Evolutionary conservation across 2,329 filamentous ascomycete species (phyloP), one percentile per base, ranked within the genome.

Genomic region (Gaeumannomyces sp.): DNA sequence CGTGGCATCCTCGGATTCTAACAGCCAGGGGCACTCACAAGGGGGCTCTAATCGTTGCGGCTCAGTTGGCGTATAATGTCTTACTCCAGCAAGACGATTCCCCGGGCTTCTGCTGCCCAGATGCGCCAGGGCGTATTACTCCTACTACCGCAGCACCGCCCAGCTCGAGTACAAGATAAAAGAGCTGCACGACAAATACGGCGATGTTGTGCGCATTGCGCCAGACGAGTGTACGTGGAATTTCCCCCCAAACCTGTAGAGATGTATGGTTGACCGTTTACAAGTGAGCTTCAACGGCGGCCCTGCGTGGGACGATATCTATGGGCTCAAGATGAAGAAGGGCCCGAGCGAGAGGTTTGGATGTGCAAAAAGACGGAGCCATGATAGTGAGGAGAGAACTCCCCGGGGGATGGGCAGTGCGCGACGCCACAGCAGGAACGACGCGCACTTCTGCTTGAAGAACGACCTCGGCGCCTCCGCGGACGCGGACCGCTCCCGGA

Each of bases 131-230:
- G 35, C 50, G n/a, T 62, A 31, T 14, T 25, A 38, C 31, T 59
- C 25, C 31, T 27, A 22, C 22, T 19, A 2, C 28, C 22, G 25
- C 31, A 33, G n/a, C 11, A 31, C 31, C 13, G 62, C 53, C 19
- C 16, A 59, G 8, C 45, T 29, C 8, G 62, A 56, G 16, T 28
- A n/a, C 11, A 58, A 28, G 33, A 65, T 68, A 28, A 65, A 67
- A 64, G 59, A 66, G 28, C 65, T 75, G 59, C 72, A 79, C 69
- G 65, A 72, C 14, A 69, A 70, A 29, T 78, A 79, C 67, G 80
- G 80, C 16, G 70, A 71, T 4, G 73, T 81, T 3, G 79, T 82
- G 31, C 76, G 80, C 29, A 68, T 79, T 59, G 73, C 72, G 7
- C 79, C 79, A 1, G 71, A 76, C 64, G 76, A 80, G 66, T 73